Conservation (phyloP, 805 yeast genomes). For the Kurtzmaniella fragi region DNA sequence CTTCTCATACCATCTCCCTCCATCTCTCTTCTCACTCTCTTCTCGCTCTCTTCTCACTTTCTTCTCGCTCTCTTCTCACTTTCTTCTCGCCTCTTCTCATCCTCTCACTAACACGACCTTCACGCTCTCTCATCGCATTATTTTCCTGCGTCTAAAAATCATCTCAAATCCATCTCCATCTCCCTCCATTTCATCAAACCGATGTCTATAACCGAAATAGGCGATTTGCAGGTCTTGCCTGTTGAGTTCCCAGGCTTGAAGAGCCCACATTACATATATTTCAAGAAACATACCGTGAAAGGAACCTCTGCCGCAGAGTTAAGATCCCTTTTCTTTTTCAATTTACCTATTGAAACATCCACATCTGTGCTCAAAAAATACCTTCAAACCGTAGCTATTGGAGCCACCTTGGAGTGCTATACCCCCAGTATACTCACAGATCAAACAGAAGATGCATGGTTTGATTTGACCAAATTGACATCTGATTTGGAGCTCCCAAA, state of each 20-base stretch:
- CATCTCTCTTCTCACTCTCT: too few relatives aligned
- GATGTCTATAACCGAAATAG: slow-evolving; percentile 38
- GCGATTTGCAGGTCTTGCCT: slow-evolving; percentile 53
- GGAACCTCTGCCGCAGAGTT: slow-evolving; percentile 38
- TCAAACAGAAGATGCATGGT: slow-evolving; percentile 40
- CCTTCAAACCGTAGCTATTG: slow-evolving; percentile 56
- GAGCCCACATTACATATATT: slow-evolving; percentile 52
- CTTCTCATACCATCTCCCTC: too few relatives aligned
- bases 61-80: too few relatives aligned
- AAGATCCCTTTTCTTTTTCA: slow-evolving; percentile 67
- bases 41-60: too few relatives aligned
- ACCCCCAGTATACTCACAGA: slow-evolving; percentile 31
- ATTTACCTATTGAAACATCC: slow-evolving; percentile 64
- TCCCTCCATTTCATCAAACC: not conserved
- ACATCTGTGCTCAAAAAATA: slow-evolving; percentile 49
- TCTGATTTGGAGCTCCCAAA: slow-evolving; percentile 42
- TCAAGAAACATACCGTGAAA: slow-evolving; percentile 57
- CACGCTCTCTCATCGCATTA: too few relatives aligned
- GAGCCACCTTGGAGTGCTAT: slow-evolving; percentile 54
- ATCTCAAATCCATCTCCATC: not conserved
- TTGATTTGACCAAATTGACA: slow-evolving; percentile 55
- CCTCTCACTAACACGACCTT: too few relatives aligned
- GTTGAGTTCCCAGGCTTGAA: slow-evolving; percentile 36
- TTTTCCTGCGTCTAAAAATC: too few relatives aligned
- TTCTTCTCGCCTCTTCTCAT: too few relatives aligned